Evolutionary conservation across 306 rosid species (phyloP), one percentile per base, ranked within the genome.

Genomic region (Vigna angularis): DNA sequence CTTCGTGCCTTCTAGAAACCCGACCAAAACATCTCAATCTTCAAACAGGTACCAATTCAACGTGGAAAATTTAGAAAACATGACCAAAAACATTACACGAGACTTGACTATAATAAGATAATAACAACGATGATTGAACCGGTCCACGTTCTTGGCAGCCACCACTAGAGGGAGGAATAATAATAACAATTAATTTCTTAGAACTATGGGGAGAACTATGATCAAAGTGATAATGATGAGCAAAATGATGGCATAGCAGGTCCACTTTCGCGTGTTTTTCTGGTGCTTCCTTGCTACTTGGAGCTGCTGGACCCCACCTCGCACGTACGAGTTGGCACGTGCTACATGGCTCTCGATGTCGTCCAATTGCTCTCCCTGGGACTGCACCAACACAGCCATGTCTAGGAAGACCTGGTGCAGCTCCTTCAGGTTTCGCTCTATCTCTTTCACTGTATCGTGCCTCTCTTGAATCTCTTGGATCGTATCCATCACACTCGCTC

Each of bases 381-480:
- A 81, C 28, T 92, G 88, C 20, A 92, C 97, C 83, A 92, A 66
- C 6, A 92, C 97, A 2, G 96, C 89, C 96, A 92, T 92, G 90
- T 92, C 97, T 75, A 92, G 9, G 77, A 92, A 92, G 47, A 92
- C 96, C 38, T 92, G 97, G 86, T 92, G 97, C 38, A 92, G 86
- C 82, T 92, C 97, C 18, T 85, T 86, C 14, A 92, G 96, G 51
- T 85, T 87, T 77, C 85, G 86, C 83, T 90, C 97, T 75, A 92
- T 88, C 32, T 90, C 97, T 22, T 86, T 90, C 8, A 92, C 96
- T 0, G 93, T 91, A 73, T 92, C 96, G 61, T 92, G 96, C 52
- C 97, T 84, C 86, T 92, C 97, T 80, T 92, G 97, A 80, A 92
- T 92, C 86, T 92, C 97, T 3, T 86, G 86, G 56, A 93, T 93